Conservation (phyloP, 2,329 filamentous ascomycete genomes). For the Pseudogymnoascus sp. region DNA sequence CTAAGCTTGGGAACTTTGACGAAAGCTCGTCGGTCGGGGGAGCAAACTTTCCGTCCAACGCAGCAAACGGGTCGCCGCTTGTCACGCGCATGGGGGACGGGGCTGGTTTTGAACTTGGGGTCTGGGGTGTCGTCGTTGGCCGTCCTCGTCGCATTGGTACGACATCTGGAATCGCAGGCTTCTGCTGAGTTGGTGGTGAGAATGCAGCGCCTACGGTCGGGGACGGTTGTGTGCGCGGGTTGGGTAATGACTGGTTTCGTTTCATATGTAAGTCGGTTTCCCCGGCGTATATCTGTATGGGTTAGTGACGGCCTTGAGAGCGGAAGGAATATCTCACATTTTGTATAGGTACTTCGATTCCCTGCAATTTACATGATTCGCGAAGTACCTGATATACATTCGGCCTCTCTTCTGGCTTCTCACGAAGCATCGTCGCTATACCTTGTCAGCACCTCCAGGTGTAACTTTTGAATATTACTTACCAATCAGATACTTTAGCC, state of each 20-base stretch:
- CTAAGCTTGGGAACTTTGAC: constrained; percentile 77
- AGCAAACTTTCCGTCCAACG: constrained; percentile 63
- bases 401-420: constrained; percentile 67
- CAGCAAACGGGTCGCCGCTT: constrained; percentile 79
- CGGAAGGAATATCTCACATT: constrained; percentile 56
- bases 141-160: constrained; percentile 88
- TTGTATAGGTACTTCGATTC: constrained; percentile 76
- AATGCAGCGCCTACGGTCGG: constrained; percentile 74
- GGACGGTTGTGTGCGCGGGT: constrained; percentile 30
- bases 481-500: constrained; percentile 86
- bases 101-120: constrained; percentile 45
- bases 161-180: constrained; percentile 75
- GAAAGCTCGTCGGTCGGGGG: constrained; percentile 71
- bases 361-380: constrained; percentile 84
- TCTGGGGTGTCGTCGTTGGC: constrained; percentile 47
- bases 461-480: constrained; percentile 27
- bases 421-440: constrained; percentile 79
- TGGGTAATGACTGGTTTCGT: constrained; percentile 52
- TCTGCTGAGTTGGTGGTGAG: constrained; percentile 63
- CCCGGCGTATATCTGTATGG: constrained; percentile 60
- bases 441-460: constrained; percentile 16
- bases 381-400: constrained; percentile 91
- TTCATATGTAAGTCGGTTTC: constrained; percentile 52
- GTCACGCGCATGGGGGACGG: constrained; percentile 64
- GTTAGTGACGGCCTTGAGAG: constrained; percentile 14